A percentile compares a stretch with the other conserved stretches of the same genome.
These are phyloP conservation scores for Podospora anserina DNA, from an alignment of 495 filamentous ascomycete genomes.

Conservation along the genomic window DNA sequence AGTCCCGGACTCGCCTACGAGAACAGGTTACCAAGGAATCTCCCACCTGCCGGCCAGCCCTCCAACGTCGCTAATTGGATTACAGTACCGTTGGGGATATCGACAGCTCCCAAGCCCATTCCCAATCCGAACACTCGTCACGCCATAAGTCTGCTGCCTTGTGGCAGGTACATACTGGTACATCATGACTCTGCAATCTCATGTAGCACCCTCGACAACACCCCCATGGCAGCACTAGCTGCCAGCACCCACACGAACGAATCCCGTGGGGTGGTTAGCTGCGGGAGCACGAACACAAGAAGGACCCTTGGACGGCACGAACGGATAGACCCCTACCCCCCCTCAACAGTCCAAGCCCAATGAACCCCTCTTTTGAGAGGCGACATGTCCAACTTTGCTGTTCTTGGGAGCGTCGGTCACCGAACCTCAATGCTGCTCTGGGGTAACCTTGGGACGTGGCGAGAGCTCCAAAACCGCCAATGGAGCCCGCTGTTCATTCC, in stretches of 20 bases:
- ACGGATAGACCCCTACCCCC: not conserved
- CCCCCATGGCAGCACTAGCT: not conserved
- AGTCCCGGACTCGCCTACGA: no score
- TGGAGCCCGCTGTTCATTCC: no score
- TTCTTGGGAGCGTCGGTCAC: not conserved
- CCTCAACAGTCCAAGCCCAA: not conserved
- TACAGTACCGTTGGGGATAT: no score
- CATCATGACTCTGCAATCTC: not conserved
- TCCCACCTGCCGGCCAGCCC: no score
- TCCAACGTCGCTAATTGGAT: no score
- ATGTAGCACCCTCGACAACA: not conserved
- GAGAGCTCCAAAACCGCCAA: no score
- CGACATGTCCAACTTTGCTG: not conserved
- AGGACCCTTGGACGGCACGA: not conserved
- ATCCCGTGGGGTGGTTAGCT: not conserved
- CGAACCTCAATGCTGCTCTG: no score
- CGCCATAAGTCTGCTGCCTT: not conserved
- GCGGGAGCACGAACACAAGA: slow-evolving; percentile 6
- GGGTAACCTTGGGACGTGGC: no score
- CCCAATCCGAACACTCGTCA: not conserved
- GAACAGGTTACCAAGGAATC: no score
- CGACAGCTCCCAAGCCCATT: no score
- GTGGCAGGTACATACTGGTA: not conserved
- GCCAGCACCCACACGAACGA: not conserved
- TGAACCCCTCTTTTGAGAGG: not conserved